These are phyloP conservation scores for Termitomyces sp. DNA, from an alignment of 768 basidiomycete species.

Conservation along the genomic window DNA sequence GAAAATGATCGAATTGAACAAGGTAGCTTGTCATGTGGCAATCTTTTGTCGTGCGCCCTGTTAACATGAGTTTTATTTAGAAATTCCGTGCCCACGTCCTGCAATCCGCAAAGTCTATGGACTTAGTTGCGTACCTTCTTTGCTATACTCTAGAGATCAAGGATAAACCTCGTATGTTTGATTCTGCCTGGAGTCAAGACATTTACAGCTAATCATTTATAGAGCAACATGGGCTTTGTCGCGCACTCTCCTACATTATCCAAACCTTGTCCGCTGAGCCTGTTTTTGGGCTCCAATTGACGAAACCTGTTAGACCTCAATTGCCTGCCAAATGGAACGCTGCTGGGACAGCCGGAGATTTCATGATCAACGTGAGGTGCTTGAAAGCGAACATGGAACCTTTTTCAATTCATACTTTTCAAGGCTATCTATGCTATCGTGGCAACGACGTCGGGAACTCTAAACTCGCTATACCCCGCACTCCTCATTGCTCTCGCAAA, in stretches of 20 bases:
- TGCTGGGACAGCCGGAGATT: constrained; percentile 76
- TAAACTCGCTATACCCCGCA: constrained; percentile 88
- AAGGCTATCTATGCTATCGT: constrained; percentile 89
- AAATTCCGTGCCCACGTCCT: constrained; percentile 85
- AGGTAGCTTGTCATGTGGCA: constrained; percentile 43
- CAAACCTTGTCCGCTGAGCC: constrained; percentile 88
- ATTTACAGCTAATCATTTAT: background rate
- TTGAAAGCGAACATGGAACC: background rate
- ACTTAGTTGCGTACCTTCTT: constrained; percentile 74
- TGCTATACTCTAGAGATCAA: constrained; percentile 86
- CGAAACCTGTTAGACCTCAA: constrained; percentile 57
- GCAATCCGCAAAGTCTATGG: constrained; percentile 75
- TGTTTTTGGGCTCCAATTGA: constrained; percentile 68
- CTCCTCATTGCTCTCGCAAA: constrained; percentile 90
- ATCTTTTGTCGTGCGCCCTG: background rate
- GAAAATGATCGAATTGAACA: constrained; percentile 92
- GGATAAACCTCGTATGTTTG: constrained; percentile 82
- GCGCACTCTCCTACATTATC: constrained; percentile 86
- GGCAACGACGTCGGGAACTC: constrained; percentile 77
- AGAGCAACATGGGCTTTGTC: constrained; percentile 91
- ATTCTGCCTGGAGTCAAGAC: background rate
- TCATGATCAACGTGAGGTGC: constrained; percentile 73
- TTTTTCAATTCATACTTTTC: constrained; percentile 5
- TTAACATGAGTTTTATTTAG: constrained; percentile 44
- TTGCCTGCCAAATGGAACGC: constrained; percentile 77